Percentiles rank a stretch among this genome's conserved stretches.
Evolutionary conservation across 1,139 yeast genomes (phyloP).

Genomic region (Tardiomyces blankii): DNA sequence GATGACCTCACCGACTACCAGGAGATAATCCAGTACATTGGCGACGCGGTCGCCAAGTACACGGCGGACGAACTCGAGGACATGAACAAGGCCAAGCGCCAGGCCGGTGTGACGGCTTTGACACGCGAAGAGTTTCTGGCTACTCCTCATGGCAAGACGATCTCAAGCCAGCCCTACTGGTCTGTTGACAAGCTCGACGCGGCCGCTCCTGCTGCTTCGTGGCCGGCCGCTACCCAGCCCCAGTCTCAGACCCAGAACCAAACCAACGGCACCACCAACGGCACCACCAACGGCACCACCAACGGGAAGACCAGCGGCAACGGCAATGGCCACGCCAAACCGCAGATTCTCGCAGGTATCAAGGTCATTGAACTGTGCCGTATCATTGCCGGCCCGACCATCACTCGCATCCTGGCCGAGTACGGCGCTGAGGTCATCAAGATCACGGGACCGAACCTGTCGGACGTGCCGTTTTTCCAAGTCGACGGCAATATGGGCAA

Average conservation of each 20-base stretch:
- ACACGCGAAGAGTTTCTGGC: slow-evolving; percentile 22
- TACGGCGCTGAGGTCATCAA: slow-evolving; percentile 34
- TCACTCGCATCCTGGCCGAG: slow-evolving; percentile 32
- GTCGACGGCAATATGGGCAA: slow-evolving; percentile 28
- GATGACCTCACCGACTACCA: slow-evolving; percentile 20
- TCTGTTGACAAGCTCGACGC: slow-evolving; percentile 18
- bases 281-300: too few species aligned
- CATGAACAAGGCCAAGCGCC: slow-evolving; percentile 14
- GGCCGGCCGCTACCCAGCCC: slow-evolving; percentile 5
- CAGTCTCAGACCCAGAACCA: too few species aligned
- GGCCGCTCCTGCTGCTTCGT: slow-evolving; percentile 20
- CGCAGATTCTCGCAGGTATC: slow-evolving; percentile 25
- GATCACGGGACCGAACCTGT: slow-evolving; percentile 32
- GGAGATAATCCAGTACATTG: slow-evolving; percentile 20
- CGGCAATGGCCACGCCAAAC: slow-evolving; percentile 5
- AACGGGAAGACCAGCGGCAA: background rate
- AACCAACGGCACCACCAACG: too few species aligned
- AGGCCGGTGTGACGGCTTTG: slow-evolving; percentile 26
- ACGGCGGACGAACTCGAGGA: slow-evolving; percentile 20
- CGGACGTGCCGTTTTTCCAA: slow-evolving; percentile 35
- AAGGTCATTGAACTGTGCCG: slow-evolving; percentile 31
- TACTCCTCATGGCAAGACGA: slow-evolving; percentile 24
- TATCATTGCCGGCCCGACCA: slow-evolving; percentile 34
- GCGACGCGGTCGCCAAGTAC: slow-evolving; percentile 19
- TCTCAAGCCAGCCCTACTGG: slow-evolving; percentile 19